Percentiles rank a stretch among this genome's conserved stretches.
Evolutionary conservation across 257 asterid genomes (phyloP).

Genomic region (Capsicum pubescens): DNA sequence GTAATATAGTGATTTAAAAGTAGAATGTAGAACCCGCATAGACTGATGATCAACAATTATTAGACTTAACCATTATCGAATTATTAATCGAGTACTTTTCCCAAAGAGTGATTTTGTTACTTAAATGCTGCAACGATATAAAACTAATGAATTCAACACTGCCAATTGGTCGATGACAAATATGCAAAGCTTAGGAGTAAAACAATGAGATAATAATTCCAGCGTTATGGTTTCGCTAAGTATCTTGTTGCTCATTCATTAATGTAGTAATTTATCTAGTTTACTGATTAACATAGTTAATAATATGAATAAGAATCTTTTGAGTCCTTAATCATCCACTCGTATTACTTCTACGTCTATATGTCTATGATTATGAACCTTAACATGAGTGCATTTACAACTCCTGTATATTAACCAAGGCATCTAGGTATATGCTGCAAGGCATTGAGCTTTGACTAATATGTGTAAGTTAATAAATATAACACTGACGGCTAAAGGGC

Average conservation of each 20-base stretch:
- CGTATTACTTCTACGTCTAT: neutral
- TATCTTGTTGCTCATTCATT: neutral
- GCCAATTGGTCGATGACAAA: neutral
- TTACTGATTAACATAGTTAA: neutral
- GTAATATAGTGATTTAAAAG: neutral
- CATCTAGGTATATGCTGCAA: neutral
- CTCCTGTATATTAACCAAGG: neutral
- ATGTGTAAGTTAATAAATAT: neutral
- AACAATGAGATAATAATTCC: neutral
- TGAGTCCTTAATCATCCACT: neutral
- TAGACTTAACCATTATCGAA: neutral
- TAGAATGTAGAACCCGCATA: neutral
- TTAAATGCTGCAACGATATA: neutral
- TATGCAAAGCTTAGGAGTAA: neutral
- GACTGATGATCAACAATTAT: neutral
- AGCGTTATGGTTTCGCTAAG: neutral
- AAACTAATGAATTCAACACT: neutral
- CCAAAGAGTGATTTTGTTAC: neutral
- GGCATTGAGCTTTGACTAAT: neutral
- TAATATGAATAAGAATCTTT: neutral
- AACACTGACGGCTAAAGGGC: neutral
- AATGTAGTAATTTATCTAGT: neutral
- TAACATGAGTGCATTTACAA: neutral
- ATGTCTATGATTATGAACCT: neutral
- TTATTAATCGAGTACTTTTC: neutral